Conservation (phyloP, 305 asterid genomes). For the Andrographis paniculata region DNA sequence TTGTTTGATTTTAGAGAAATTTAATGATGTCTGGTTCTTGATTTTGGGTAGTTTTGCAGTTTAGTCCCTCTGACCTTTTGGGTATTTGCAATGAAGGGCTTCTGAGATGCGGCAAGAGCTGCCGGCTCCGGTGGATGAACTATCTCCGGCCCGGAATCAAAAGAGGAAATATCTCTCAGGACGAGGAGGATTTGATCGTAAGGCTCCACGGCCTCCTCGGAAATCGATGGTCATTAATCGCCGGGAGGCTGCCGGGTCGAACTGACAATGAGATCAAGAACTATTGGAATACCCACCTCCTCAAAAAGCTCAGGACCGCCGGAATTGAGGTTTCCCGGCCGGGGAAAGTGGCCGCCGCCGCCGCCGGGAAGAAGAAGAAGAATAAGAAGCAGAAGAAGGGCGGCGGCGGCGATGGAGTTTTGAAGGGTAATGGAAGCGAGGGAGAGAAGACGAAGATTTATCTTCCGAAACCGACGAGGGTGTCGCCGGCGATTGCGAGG, state of each 20-base stretch:
- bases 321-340: neutral
- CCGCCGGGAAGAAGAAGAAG: neutral
- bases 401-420: neutral
- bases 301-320: slow-evolving; percentile 15
- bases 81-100: slow-evolving; percentile 15
- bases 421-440: too few relatives aligned
- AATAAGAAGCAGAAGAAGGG: neutral
- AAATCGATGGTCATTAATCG: slow-evolving; percentile 38
- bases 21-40: too few relatives aligned
- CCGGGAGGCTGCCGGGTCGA: slow-evolving; percentile 29
- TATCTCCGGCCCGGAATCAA: slow-evolving; percentile 34
- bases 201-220: slow-evolving; percentile 32
- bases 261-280: slow-evolving; percentile 18
- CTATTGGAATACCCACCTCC: slow-evolving; percentile 26
- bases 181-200: slow-evolving; percentile 32
- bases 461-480: neutral
- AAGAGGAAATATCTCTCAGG: slow-evolving; percentile 30
- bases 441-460: neutral
- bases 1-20: neutral
- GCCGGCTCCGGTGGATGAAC: slow-evolving; percentile 35
- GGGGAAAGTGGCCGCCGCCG: neutral
- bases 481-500: neutral
- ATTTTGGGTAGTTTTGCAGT: neutral
- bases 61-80: neutral
- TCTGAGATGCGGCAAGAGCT: slow-evolving; percentile 34